phyloP scores from a whole-genome alignment of 2,329 filamentous ascomycete genomes.

The Colletotrichum tabaci region DNA sequence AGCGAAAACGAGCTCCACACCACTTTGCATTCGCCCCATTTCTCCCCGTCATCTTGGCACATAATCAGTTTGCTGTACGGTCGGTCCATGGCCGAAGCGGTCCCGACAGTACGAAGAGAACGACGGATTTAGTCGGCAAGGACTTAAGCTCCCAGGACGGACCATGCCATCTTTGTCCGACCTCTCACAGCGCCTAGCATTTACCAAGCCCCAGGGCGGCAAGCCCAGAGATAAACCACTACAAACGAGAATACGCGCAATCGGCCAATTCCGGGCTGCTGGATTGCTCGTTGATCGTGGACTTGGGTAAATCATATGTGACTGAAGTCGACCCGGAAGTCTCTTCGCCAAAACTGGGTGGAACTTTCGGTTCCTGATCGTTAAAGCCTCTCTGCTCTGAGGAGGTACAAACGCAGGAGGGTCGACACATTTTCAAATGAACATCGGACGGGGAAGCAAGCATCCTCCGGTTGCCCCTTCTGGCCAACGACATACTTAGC shows the following conservation, averaged over 20 bases:
- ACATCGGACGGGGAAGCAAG: neutral
- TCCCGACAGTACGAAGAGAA: constrained; percentile 9
- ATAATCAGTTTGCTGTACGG: neutral
- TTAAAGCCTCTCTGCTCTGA: neutral
- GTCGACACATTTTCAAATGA: neutral
- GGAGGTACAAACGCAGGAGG: neutral
- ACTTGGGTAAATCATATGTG: neutral
- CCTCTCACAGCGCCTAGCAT: constrained; percentile 8
- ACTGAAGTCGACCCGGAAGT: neutral
- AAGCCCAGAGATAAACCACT: neutral
- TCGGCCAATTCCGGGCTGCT: neutral
- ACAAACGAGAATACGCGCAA: constrained; percentile 18
- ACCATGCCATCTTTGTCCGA: neutral
- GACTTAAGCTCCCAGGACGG: constrained; percentile 34
- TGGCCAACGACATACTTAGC: neutral
- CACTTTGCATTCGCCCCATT: constrained; percentile 21
- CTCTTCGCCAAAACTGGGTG: neutral
- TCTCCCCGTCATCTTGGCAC: constrained; percentile 38
- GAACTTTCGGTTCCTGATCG: neutral
- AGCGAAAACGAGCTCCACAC: constrained; percentile 15
- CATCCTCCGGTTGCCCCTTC: constrained; percentile 2
- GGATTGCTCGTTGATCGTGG: neutral
- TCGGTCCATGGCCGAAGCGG: constrained; percentile 25
- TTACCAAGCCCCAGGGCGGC: too few relatives aligned
- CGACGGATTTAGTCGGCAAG: constrained; percentile 37